Evolutionary conservation across 305 asterid genomes (phyloP).

Genomic region (Solanum hybrid): DNA sequence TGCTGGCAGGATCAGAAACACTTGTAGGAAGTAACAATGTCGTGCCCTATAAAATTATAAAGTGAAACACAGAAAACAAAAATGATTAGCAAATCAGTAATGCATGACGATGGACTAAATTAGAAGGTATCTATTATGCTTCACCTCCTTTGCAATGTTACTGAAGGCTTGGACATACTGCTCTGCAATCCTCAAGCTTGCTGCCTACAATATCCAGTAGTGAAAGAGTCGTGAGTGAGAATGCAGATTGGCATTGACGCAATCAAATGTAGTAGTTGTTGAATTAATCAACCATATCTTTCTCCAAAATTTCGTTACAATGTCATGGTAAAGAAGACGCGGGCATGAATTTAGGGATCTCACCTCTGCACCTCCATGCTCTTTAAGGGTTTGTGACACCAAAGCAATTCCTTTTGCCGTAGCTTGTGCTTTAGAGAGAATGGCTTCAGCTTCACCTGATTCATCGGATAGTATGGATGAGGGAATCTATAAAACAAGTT

Average conservation of each 20-base stretch:
- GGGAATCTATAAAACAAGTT: neutral
- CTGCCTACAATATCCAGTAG: conserved; percentile 41
- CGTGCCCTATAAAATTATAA: conserved; percentile 36
- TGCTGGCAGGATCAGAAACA: conserved; percentile 28
- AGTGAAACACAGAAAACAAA: neutral
- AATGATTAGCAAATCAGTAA: neutral
- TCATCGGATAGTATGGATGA: neutral
- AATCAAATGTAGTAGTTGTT: neutral
- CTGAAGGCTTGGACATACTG: conserved; percentile 77
- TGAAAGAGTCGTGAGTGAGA: neutral
- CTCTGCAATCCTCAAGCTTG: conserved; percentile 83
- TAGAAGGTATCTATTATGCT: neutral
- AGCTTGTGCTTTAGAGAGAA: conserved; percentile 68
- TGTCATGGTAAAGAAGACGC: neutral
- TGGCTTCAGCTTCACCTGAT: conserved; percentile 89
- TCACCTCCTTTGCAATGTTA: conserved; percentile 73
- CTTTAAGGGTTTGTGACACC: conserved; percentile 55
- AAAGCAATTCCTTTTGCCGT: conserved; percentile 65
- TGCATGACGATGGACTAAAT: neutral
- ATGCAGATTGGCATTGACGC: neutral
- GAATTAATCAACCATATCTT: neutral
- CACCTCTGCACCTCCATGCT: conserved; percentile 68
- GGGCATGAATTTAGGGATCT: conserved; percentile 1
- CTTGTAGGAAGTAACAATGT: conserved; percentile 54
- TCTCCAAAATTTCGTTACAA: neutral